Evolutionary conservation across 1,284 basidiomycete species (phyloP).

Genomic region (Peniophora sp.): DNA sequence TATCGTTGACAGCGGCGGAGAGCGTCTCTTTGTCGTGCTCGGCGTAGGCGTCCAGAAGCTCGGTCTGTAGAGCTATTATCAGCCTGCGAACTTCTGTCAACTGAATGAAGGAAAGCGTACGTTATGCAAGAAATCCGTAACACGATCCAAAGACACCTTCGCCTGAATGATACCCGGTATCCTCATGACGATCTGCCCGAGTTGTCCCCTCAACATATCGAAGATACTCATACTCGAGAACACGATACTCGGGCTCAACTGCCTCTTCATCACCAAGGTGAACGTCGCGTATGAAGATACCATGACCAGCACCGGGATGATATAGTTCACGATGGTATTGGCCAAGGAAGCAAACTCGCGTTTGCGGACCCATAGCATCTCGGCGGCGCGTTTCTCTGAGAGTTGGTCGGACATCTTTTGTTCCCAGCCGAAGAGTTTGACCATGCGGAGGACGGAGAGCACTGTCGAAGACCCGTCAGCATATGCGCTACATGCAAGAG

Average conservation of each 20-base stretch:
- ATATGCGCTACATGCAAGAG: conserved; percentile 1
- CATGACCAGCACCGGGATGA: conserved; percentile 44
- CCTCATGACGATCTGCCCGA: conserved; percentile 23
- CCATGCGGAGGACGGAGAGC: conserved; percentile 39
- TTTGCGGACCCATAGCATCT: conserved; percentile 40
- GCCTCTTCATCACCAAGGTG: conserved; percentile 16
- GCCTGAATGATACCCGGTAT: conserved; percentile 25
- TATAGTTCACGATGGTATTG: conserved; percentile 30
- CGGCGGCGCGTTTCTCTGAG: conserved; percentile 42
- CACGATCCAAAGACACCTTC: conserved; percentile 40
- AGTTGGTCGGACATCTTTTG: conserved; percentile 34
- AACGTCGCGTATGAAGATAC: not conserved
- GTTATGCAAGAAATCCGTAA: conserved; percentile 36
- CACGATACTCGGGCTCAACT: conserved; percentile 18
- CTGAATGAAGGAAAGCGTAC: conserved; percentile 29
- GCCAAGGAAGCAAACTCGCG: conserved; percentile 30
- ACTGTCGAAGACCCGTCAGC: conserved; percentile 11
- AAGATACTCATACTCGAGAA: conserved; percentile 19
- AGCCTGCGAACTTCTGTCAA: too few relatives aligned
- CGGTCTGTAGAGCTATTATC: conserved; percentile 35
- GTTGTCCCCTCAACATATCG: conserved; percentile 25
- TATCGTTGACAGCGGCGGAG: conserved; percentile 12
- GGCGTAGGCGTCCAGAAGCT: conserved; percentile 35
- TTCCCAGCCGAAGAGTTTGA: conserved; percentile 59
- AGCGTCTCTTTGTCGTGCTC: conserved; percentile 18